Conservation (phyloP, 2,329 filamentous ascomycete genomes). For the Ophiostoma populinum region DNA sequence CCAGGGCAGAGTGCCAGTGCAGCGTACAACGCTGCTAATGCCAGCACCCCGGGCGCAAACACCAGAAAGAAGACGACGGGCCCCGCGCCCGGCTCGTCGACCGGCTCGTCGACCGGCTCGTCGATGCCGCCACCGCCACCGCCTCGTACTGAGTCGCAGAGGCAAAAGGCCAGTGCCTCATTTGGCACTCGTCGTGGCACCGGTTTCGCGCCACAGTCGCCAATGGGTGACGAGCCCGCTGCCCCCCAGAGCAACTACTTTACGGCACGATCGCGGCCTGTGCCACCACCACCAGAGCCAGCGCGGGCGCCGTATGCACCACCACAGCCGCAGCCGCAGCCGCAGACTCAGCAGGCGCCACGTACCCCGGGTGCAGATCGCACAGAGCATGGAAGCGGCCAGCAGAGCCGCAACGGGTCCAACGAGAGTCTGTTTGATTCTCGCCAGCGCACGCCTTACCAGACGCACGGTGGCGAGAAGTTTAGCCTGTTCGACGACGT, state of each 20-base stretch:
- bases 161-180: slow-evolving; percentile 34
- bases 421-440: slow-evolving; percentile 22
- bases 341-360: slow-evolving; percentile 14
- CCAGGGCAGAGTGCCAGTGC: slow-evolving; percentile 12
- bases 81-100: slow-evolving; percentile 13
- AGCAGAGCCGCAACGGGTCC: not conserved
- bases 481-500: slow-evolving; percentile 36
- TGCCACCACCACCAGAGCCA: not conserved
- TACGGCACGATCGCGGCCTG: slow-evolving; percentile 17
- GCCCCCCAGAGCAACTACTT: slow-evolving; percentile 35
- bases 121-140: slow-evolving; percentile 19
- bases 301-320: not conserved
- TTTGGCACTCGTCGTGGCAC: slow-evolving; percentile 31
- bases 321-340: slow-evolving; percentile 11
- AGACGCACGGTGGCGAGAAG: slow-evolving; percentile 38
- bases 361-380: slow-evolving; percentile 31
- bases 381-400: slow-evolving; percentile 20
- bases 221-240: slow-evolving; percentile 34
- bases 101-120: slow-evolving; percentile 14
- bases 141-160: slow-evolving; percentile 33
- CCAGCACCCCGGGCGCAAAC: slow-evolving; percentile 1
- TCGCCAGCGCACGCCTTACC: slow-evolving; percentile 42
- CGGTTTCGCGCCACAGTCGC: slow-evolving; percentile 32
- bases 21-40: slow-evolving; percentile 7
- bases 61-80: slow-evolving; percentile 10